phyloP scores from a whole-genome alignment of 2,329 filamentous ascomycete species.

The Ampelomyces quisqualis region DNA sequence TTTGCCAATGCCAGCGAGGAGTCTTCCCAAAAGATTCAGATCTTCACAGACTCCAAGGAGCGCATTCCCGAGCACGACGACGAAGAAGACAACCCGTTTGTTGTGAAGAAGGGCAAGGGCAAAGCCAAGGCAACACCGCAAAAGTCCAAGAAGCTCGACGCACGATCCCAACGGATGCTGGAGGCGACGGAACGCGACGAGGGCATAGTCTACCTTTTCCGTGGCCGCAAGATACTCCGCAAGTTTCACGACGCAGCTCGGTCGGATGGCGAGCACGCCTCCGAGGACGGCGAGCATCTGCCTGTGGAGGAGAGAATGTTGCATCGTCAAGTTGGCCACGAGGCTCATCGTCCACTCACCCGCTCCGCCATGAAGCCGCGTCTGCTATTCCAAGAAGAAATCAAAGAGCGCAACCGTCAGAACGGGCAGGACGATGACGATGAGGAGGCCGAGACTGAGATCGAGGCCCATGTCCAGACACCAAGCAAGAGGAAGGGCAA shows the following conservation, averaged over 20 bases:
- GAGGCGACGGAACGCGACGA: conserved; percentile 66
- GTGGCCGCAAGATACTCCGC: conserved; percentile 76
- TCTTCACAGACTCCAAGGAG: conserved; percentile 80
- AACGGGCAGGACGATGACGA: conserved; percentile 52
- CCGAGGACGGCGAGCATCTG: conserved; percentile 28
- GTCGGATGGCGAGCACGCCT: conserved; percentile 37
- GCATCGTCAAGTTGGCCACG: conserved; percentile 39
- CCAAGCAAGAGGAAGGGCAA: conserved; percentile 38
- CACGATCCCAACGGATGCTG: conserved; percentile 61
- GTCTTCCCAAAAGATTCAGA: conserved; percentile 62
- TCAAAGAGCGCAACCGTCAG: conserved; percentile 47
- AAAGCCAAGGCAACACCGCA: conserved; percentile 52
- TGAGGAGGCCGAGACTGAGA: conserved; percentile 60
- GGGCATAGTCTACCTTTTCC: conserved; percentile 75
- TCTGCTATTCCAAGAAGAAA: conserved; percentile 64
- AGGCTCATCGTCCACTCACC: conserved; percentile 56
- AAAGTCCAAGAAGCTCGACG: conserved; percentile 54
- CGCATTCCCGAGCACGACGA: conserved; percentile 66
- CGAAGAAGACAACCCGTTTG: conserved; percentile 72
- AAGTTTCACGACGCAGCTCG: conserved; percentile 56
- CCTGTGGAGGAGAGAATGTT: conserved; percentile 45
- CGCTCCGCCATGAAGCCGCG: conserved; percentile 71
- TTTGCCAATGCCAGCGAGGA: conserved; percentile 53
- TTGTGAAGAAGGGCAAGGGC: conserved; percentile 51
- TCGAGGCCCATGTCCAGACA: conserved; percentile 44